Percentiles rank a stretch among this genome's conserved stretches.
These are phyloP conservation scores for Betula pendula DNA, from an alignment of 306 rosid genomes.

Conservation along the genomic window DNA sequence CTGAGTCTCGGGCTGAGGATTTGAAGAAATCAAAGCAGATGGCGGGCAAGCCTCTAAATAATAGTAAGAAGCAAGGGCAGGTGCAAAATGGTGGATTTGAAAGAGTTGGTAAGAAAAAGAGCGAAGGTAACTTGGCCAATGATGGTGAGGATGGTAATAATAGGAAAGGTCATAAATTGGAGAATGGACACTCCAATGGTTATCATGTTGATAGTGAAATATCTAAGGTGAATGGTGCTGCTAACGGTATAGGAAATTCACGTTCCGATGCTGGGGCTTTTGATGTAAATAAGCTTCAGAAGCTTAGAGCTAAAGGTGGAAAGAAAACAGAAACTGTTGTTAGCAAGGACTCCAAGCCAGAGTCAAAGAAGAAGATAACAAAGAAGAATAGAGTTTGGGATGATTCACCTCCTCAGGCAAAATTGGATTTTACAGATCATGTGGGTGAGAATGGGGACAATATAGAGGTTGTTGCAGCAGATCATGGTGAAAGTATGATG, in stretches of 20 bases:
- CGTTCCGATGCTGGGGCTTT: constrained; percentile 87
- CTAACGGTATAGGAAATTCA: constrained; percentile 65
- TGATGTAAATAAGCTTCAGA: constrained; percentile 95
- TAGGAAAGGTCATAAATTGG: constrained; percentile 51
- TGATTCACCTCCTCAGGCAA: constrained; percentile 52
- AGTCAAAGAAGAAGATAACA: constrained; percentile 62
- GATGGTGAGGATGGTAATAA: constrained; percentile 50
- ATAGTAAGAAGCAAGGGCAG: constrained; percentile 63
- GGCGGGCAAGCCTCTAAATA: constrained; percentile 49
- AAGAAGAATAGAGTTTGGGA: constrained; percentile 98
- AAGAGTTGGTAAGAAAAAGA: constrained; percentile 55
- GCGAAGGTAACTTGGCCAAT: constrained; percentile 45
- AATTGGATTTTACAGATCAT: constrained; percentile 82
- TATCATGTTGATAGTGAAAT: constrained; percentile 48
- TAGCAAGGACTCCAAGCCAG: constrained; percentile 68
- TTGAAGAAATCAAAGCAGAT: constrained; percentile 68
- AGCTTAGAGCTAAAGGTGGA: constrained; percentile 70
- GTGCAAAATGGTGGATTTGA: constrained; percentile 60
- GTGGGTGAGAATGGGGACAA: constrained; percentile 65
- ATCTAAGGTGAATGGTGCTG: constrained; percentile 45
- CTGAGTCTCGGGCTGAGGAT: constrained; percentile 85
- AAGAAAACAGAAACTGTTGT: constrained; percentile 64
- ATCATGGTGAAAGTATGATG: constrained; percentile 98
- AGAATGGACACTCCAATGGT: constrained; percentile 64
- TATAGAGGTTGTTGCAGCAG: constrained; percentile 71